A percentile compares a stretch with the other conserved stretches of the same genome.
Evolutionary conservation across 2,329 filamentous ascomycete genomes (phyloP).

Genomic region (Epicoccum sorghinum): DNA sequence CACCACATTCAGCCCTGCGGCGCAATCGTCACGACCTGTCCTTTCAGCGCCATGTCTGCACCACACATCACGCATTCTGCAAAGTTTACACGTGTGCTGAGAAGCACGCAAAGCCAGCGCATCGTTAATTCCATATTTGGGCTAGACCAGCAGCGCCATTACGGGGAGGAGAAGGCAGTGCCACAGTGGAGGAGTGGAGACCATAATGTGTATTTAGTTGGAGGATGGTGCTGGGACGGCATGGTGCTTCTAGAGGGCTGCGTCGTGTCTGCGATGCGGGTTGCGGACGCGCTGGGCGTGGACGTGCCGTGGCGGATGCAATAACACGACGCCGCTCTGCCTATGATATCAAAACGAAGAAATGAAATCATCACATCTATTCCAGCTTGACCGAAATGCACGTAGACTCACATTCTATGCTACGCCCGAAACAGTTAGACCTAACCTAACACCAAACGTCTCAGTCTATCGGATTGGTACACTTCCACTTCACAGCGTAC

Average conservation of each 20-base stretch:
- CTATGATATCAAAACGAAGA: too few relatives aligned
- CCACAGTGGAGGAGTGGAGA: conserved; percentile 60
- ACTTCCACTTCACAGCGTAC: too few relatives aligned
- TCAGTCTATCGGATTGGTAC: too few relatives aligned
- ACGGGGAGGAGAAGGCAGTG: conserved; percentile 26
- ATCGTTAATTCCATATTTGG: conserved; percentile 57
- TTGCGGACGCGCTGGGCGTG: conserved; percentile 61
- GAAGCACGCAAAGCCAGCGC: conserved; percentile 56
- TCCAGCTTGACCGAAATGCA: too few relatives aligned
- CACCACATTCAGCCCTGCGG: conserved; percentile 60
- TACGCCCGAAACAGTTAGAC: too few relatives aligned
- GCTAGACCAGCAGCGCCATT: conserved; percentile 3
- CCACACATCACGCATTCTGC: conserved; percentile 54
- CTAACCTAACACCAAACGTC: too few relatives aligned
- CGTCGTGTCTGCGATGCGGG: conserved; percentile 62
- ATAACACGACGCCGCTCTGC: too few relatives aligned
- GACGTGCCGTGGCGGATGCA: conserved; percentile 38
- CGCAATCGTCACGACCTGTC: conserved; percentile 60
- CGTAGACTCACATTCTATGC: too few relatives aligned
- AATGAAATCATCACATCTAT: too few relatives aligned
- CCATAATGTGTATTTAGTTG: conserved; percentile 61
- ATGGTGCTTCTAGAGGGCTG: conserved; percentile 69
- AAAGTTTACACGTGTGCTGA: conserved; percentile 60
- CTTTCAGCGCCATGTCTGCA: conserved; percentile 49
- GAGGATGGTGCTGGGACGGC: conserved; percentile 70